Base-by-base conservation (phyloP, 805 yeast species). In the Kodamaea sagamina region DNA sequence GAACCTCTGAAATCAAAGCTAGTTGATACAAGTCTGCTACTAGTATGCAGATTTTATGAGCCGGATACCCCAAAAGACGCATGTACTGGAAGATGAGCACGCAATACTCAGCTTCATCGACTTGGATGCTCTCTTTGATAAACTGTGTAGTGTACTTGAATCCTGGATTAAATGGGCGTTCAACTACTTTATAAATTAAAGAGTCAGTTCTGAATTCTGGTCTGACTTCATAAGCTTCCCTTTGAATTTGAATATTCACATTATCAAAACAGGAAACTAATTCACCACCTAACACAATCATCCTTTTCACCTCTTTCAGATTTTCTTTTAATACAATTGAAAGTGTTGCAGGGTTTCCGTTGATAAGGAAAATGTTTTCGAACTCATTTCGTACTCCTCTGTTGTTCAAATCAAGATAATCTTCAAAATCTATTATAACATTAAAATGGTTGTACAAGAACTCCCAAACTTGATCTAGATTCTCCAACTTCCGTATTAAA, bases 21-120 rank as follows among this genome's bases (percentile, higher is more conserved):
- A 54, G 60, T 51, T 78, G 83, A 6, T 67, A 63, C 15, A 59
- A 57, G 25, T 64, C 68, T 4, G 65, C 57, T 1, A 78, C 67
- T 18, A 72, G 48, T 7, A 82, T 67, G 13, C 66, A 60, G 13
- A 81, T 67, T 15, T 53, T 53, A 0, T 54, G 47, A 1, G 52
- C 29, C 0, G 75, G 65, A 45, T 77, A 78, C 0, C 77, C 79
- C 15, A 69, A 41, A 3, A 68, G 46, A 4, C 74, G 51, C 71
- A 81, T 59, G 44, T 75, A 78, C 56, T 68, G 70, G 50, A 62
- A 78, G 5, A 78, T 46, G 0, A 62, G 57, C 11, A 75, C 75
- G 12, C 72, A 62, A 43, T 60, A 72, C 47, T 75, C 78, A 0
- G 81, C 82, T 48, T 79, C 57, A 39, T 52, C 58, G 11, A 57